Base-by-base conservation (phyloP, 2,329 filamentous ascomycete genomes). In the Lecanosticta acicola region DNA sequence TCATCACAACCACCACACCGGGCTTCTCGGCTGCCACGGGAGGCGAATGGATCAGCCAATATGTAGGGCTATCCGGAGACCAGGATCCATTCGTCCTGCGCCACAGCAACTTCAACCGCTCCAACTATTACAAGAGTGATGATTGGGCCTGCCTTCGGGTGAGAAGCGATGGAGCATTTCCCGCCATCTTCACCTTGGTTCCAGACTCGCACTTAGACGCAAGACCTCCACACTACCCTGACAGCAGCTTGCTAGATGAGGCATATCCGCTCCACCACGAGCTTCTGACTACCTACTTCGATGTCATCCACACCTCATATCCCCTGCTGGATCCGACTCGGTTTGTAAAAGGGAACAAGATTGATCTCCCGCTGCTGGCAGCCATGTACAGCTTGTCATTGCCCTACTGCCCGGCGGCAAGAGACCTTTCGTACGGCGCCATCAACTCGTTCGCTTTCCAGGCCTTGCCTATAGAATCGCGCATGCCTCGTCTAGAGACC, bases 261-360 rank as follows among this genome's bases (percentile, higher is more conserved):
- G 54, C 49, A 16, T 55, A 55, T 38, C 54, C 54, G 11, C 40
- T 53, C 3, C 51, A 57, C 21, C 54, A 57, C 37, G 49, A 55
- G 16, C 41, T 57, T 4, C 24, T 57, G n/a, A 45, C 54, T 13
- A 46, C 51, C 3, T 57, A 57, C 42, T 57, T 57, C 19, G 54
- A 57, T 18, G 48, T 55, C 39, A 46, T 57, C 9, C 54, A 57
- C 21, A 49, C 54, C 10, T 51, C 52, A 2, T 57, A 49, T 26
- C 54, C 54, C 4, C 36, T 57, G 20, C 48, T 57, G 26, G 52
- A 57, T 16, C 54, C 54, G 4, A 43, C 36, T 8, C 48, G 54
- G 2, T 55, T 57, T 39, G 45, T 43, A 2, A 55, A 55, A 34
- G 54, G 54, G 29, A 57, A 55, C 34, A 52, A 52, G 38, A 57